Conservation (phyloP, 2,329 filamentous ascomycete species). For the Acrodontium crateriforme region DNA sequence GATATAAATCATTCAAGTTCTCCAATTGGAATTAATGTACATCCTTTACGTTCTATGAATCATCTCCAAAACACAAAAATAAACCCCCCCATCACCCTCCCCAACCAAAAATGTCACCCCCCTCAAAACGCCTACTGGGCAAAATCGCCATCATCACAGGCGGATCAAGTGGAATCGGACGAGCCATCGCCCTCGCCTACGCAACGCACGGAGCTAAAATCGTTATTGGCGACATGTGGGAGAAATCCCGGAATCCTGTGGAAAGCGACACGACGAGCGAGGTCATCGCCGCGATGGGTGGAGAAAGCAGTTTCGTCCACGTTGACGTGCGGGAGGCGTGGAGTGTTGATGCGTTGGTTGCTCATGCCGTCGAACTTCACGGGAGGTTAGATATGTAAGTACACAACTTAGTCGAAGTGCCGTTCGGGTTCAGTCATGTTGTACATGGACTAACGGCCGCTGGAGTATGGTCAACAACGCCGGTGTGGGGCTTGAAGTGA, state of each 20-base stretch:
- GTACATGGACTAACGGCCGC: slow-evolving; percentile 6
- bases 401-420: neutral
- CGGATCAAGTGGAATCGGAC: slow-evolving; percentile 16
- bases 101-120: too few species aligned
- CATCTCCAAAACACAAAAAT: too few species aligned
- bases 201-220: slow-evolving; percentile 14
- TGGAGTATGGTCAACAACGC: slow-evolving; percentile 32
- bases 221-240: slow-evolving; percentile 17
- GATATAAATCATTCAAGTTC: too few species aligned
- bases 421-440: neutral
- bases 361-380: slow-evolving; percentile 8
- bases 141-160: slow-evolving; percentile 13
- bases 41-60: too few species aligned
- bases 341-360: slow-evolving; percentile 13
- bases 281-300: slow-evolving; percentile 17
- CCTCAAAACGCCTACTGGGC: slow-evolving; percentile 4
- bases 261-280: slow-evolving; percentile 19
- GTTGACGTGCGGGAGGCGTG: slow-evolving; percentile 19
- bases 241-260: slow-evolving; percentile 6
- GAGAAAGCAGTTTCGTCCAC: slow-evolving; percentile 23
- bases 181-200: slow-evolving; percentile 15
- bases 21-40: too few species aligned
- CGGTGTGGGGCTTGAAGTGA: slow-evolving; percentile 32
- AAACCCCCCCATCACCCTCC: too few species aligned
- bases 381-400: slow-evolving; percentile 11